Conservation (phyloP, 495 filamentous ascomycete genomes). For the Aspergillus baeticus region DNA sequence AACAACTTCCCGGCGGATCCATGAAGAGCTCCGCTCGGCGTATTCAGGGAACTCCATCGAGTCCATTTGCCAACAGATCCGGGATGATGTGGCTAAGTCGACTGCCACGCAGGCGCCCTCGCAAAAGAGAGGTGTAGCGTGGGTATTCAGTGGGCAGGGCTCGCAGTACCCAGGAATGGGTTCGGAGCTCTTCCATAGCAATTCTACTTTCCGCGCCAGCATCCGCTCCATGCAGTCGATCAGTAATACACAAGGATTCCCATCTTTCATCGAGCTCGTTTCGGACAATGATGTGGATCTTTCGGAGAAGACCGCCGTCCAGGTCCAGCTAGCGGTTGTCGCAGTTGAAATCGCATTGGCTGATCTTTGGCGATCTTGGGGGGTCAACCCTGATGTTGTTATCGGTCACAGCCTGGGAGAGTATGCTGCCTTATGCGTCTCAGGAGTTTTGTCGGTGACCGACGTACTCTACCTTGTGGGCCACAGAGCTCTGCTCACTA, state of each 20-base stretch:
- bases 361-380: constrained; percentile 16
- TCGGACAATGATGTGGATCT: constrained; percentile 8
- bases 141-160: constrained; percentile 65
- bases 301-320: constrained; percentile 15
- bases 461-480: constrained; percentile 31
- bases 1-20: constrained; percentile 68
- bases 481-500: constrained; percentile 22
- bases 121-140: constrained; percentile 11
- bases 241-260: constrained; percentile 30
- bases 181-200: constrained; percentile 25
- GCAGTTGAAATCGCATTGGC: constrained; percentile 24
- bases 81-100: not conserved
- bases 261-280: constrained; percentile 31
- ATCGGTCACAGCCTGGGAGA: constrained; percentile 42
- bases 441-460: constrained; percentile 20
- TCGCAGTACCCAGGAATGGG: constrained; percentile 47
- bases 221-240: constrained; percentile 30
- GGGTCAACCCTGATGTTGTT: constrained; percentile 22
- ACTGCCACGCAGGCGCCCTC: constrained; percentile 46
- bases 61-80: not conserved
- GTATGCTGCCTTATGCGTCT: constrained; percentile 32
- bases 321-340: constrained; percentile 20
- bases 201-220: constrained; percentile 22
- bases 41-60: not conserved
- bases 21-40: constrained; percentile 38